Evolutionary conservation across 768 basidiomycete species (phyloP), one percentile per base, ranked within the genome.

Genomic region (Termitomyces sp.): DNA sequence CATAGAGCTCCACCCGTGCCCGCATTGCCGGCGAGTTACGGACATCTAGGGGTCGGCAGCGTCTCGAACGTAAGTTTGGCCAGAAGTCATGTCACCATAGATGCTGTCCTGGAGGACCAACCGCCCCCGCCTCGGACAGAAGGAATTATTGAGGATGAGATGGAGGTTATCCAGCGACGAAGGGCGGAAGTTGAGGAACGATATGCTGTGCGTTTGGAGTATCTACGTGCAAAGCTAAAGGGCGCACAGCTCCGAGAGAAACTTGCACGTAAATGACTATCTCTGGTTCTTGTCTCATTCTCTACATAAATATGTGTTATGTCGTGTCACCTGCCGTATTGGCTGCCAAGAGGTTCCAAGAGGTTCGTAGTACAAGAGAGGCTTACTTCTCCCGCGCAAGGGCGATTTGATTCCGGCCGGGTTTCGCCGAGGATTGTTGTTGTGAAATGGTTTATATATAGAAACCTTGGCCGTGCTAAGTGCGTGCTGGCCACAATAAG

Each of bases 211-310:
- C 83, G 90, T 45, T 67, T 93, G 64, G 89, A 90, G 59, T 93
- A 88, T 65, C 71, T 93, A 61, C 81, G 87, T 35, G 90, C 90
- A 37, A 87, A 88, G 70, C 66, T 93, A 65, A 91, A 90, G 70
- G 86, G 87, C 19, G 90, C 89, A 1, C 87, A 91, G 71, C 66
- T 93, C 64, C 88, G 87, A 59, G 91, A 93, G 73, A 89, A 90
- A 67, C 70, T 93, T 61, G 60, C 87, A 74, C 82, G 80, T 65
- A 85, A 79, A 66, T 84, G 61, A 74, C 66, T 63, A 56, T 55
- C 17, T 53, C 15, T 45, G 53, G 45, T 26, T 40, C 32, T 15
- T 54, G 34, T 28, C 22, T 45, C 26, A 17, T 54, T 34, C 32
- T 40, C 7, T 48, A 42, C 63, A 63, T n/a, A n/a, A n/a, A n/a